Base-by-base conservation (phyloP, 108 stramenopile species). In the Parmales sp. region DNA sequence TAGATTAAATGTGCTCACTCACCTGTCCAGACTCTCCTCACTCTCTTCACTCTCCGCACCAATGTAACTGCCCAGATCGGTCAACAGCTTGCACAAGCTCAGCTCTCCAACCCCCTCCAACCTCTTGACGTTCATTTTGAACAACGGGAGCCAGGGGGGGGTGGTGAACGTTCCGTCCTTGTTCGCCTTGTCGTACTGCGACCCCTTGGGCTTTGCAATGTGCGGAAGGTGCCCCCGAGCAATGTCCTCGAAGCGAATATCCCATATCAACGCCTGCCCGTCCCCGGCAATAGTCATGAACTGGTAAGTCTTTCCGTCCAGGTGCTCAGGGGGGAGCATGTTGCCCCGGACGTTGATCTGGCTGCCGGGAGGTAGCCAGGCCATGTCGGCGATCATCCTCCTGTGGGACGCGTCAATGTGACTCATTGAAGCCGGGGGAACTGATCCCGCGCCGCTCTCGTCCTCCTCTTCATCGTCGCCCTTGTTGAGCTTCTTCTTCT, bases 261-360 rank as follows among this genome's bases (percentile, higher is more conserved):
- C 85, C 83, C 83, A 86, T 29, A 86, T 64, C 25, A 82, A 69
- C 18, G 81, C 50, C 68, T 76, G 77, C 5, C 85, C 85, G 25
- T 86, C 78, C 25, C 74, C 72, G 3, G 83, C 80, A 25, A 83
- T 70, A 3, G 81, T 84, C 38, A 83, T 71, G 68, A 86, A 84
- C 63, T 86, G 85, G 43, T 81, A 43, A 0, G 81, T 64, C 31
- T 51, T 37, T 1, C 39, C 74, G 28, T 74, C 69, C 18, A 72
- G 37, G 69, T 51, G 45, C 37, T 78, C 79, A 16, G 69, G 29
- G 13, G 64, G 72, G 20, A 82, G 73, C 18, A 80, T 36, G 26
- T 74, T 74, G 6, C 82, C 83, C 28, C 78, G 75, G 5, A 36
- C 46, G 78, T 82, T 81, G 23, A 84, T 72, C 69, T 84, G 73